A percentile compares a stretch with the other conserved stretches of the same genome.
Evolutionary conservation across 495 filamentous ascomycete species (phyloP).

Genomic region (Rhypophila decipiens): DNA sequence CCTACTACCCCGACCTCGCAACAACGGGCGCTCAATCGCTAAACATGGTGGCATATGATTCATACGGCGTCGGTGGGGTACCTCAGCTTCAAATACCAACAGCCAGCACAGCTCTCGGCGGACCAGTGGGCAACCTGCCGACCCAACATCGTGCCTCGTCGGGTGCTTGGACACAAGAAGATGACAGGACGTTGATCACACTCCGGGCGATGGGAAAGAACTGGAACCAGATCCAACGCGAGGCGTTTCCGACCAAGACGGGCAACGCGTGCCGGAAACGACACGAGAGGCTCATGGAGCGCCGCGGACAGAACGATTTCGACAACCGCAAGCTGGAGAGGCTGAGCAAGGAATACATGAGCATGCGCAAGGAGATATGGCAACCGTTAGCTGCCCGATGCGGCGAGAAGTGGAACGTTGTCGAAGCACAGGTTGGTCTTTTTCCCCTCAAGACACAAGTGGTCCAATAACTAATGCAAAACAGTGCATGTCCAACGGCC

Average conservation of each 20-base stretch:
- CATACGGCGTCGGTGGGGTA: conserved; percentile 28
- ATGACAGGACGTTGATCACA: conserved; percentile 56
- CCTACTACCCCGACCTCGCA: conserved; percentile 23
- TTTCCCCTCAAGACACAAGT: background rate
- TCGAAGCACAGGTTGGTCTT: conserved; percentile 62
- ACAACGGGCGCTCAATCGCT: conserved; percentile 15
- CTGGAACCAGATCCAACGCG: conserved; percentile 64
- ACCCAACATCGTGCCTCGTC: conserved; percentile 44
- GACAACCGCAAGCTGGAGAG: conserved; percentile 59
- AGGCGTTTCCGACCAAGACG: conserved; percentile 65
- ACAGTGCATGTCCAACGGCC: conserved; percentile 52
- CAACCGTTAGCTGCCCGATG: conserved; percentile 52
- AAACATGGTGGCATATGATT: conserved; percentile 28
- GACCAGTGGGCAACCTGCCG: conserved; percentile 24
- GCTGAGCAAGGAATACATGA: conserved; percentile 62
- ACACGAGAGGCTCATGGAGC: conserved; percentile 68
- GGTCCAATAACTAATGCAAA: background rate
- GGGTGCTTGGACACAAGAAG: conserved; percentile 56
- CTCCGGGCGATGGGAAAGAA: conserved; percentile 60
- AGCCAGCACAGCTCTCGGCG: conserved; percentile 21
- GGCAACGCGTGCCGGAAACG: conserved; percentile 75
- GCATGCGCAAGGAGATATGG: conserved; percentile 67
- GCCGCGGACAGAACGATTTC: conserved; percentile 58
- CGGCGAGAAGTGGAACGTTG: conserved; percentile 63
- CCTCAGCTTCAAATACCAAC: conserved; percentile 29